Base-by-base conservation (phyloP, 805 yeast genomes). In the Saturnispora ahearnii region DNA sequence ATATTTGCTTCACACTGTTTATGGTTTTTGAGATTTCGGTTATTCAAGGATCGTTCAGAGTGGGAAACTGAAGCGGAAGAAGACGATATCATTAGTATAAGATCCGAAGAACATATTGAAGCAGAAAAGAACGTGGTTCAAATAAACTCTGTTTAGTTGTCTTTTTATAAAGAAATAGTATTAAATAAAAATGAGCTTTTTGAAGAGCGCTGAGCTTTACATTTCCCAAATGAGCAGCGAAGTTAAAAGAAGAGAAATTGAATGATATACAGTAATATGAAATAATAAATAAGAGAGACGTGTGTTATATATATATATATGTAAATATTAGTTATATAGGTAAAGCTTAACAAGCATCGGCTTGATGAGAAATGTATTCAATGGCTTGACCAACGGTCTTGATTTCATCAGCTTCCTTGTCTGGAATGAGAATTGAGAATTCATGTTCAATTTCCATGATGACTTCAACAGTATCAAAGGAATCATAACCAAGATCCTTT, bases 331-430 rank as follows among this genome's bases (percentile, higher is more conserved):
- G 29, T 26, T 26, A 26, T 6, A 26, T 26, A 26, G 26, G 21
- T 12, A 28, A 15, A 18, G 36, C 32, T 51, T 57, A 68, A 55
- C 68, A 63, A 10, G 71, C 69, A 55, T 66, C 76, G 36, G 81
- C 77, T 68, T 84, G 85, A 59, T 82, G 77, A 55, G 78, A 74
- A 59, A 91, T 86, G 72, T 87, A 87, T 62, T 89, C 88, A 55
- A 90, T 79, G 53, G 96, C 95, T 73, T 90, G 96, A 59, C 87
- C 89, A 57, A 93, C 93, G 50, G 95, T 87, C 73, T 85, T 88
- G 68, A 93, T 82, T 65, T 85, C 90, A 66, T 91, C 97, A 49
- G 96, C 93, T 60, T 87, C 87, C 66, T 85, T 82, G 72, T 88
- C 96, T 34, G 95, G 88, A 63, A 87, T 80, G 66, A 84, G 86